Conservation (phyloP, 257 asterid genomes). For the Rehmannia glutinosa region DNA sequence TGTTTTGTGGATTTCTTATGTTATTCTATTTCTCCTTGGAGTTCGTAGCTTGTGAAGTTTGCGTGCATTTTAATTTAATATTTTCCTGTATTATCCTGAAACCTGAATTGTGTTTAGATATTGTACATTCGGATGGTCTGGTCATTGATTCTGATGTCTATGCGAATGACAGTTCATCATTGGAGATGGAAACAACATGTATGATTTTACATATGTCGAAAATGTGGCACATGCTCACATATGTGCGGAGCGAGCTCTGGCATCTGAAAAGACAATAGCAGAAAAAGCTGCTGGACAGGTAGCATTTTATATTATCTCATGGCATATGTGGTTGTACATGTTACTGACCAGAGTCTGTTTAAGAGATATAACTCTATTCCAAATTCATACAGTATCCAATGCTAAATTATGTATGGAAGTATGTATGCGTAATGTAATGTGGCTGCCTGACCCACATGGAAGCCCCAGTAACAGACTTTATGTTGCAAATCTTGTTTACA, state of each 20-base stretch:
- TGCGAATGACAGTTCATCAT: conserved; percentile 96
- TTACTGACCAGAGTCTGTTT: no score
- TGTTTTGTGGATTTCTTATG: not conserved
- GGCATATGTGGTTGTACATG: no score
- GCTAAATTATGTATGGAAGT: no score
- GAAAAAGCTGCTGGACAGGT: conserved; percentile 97
- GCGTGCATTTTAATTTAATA: not conserved
- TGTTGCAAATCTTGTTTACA: conserved; percentile 47
- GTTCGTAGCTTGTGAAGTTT: not conserved
- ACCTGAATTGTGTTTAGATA: no score
- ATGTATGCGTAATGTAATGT: no score
- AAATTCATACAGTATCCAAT: no score
- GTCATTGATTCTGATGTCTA: conserved; percentile 2
- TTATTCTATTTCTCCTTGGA: not conserved
- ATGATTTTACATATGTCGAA: conserved; percentile 92
- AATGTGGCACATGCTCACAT: conserved; percentile 98
- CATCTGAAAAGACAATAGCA: conserved; percentile 67
- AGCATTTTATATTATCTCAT: conserved; percentile 13
- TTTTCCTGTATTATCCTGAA: not conserved
- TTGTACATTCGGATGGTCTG: no score
- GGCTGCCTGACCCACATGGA: conserved; percentile 5
- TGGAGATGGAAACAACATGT: conserved; percentile 86
- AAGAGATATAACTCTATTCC: no score
- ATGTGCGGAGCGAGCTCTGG: conserved; percentile 96
- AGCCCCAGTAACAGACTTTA: conserved; percentile 15